Base-by-base conservation (phyloP, 1,284 basidiomycete species). In the Pseudozyma sp. region DNA sequence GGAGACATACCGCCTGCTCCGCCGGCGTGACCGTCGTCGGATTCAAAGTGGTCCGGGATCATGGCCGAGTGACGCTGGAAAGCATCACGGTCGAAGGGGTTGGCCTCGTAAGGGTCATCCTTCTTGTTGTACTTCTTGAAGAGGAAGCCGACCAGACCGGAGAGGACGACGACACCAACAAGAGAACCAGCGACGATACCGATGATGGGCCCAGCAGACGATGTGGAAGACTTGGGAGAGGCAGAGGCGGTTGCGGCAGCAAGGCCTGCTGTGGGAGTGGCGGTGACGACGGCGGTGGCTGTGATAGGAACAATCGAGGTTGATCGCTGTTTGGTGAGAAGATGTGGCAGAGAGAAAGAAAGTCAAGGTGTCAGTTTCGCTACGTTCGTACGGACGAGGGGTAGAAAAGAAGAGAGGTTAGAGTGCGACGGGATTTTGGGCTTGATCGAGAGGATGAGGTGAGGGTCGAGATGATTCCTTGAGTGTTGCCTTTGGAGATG, bases 111-210 rank as follows among this genome's bases (percentile, higher is more conserved):
- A 2, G 83, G 81, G 54, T 85, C 84, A n/a, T 71, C 56, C 49
- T 75, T 66, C 31, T 61, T 55, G 44, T 68, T 70, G 72, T 71
- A 75, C 67, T 81, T 83, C 44, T 83, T 81, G 76, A 85, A 77
- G 34, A 86, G 49, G 73, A 82, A 85, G 19, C 81, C 81, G 35
- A 82, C 66, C 14, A 83, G 61, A 39, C 79, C 80, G 8, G 82
- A 83, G n/a, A 86, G 61, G 4, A 85, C 70, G 7, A 82, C 83
- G 47, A 85, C 72, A 21, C 83, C 85, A 36, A 81, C 82, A 3
- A 86, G 70, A 9, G 81, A 76, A 36, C 82, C 85, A 6, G 84
- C 83, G 58, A 85, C 84, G 66, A 85, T 84, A 14, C 85, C 85
- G 52, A 85, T 79, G 59, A 86, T 81, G 34, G 79, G 79, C 18